A percentile compares a stretch with the other conserved stretches of the same genome.
phyloP scores from a whole-genome alignment of 2,329 filamentous ascomycete genomes.

The Cladobotryum mycophilum region DNA sequence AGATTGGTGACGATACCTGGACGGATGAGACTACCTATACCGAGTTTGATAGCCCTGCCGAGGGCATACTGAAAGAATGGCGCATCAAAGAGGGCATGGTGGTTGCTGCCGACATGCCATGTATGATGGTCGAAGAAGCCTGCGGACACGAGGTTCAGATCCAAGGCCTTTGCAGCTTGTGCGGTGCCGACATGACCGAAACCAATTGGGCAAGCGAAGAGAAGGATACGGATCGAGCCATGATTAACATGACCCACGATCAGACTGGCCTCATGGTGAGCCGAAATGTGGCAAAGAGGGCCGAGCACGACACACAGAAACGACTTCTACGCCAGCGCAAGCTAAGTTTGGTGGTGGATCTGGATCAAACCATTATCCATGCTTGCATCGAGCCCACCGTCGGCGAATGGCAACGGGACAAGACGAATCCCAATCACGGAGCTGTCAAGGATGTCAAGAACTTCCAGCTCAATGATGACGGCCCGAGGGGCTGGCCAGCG shows the following conservation, averaged over 20 bases:
- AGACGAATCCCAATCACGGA: conserved; percentile 81
- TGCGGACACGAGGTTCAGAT: conserved; percentile 90
- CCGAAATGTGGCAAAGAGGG: conserved; percentile 67
- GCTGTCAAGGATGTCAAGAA: conserved; percentile 81
- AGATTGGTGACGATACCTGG: conserved; percentile 60
- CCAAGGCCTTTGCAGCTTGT: conserved; percentile 82
- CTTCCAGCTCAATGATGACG: conserved; percentile 87
- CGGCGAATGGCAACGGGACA: conserved; percentile 88
- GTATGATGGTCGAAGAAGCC: conserved; percentile 78
- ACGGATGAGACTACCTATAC: conserved; percentile 62
- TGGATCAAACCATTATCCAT: conserved; percentile 98
- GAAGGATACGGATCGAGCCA: conserved; percentile 75
- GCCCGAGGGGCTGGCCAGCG: conserved; percentile 58
- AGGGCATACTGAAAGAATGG: conserved; percentile 75
- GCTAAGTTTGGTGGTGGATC: conserved; percentile 88
- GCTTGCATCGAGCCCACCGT: conserved; percentile 95
- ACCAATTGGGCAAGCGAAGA: conserved; percentile 76
- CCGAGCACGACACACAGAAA: conserved; percentile 80
- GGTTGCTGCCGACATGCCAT: conserved; percentile 51
- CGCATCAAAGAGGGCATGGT: conserved; percentile 62
- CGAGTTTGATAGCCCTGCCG: conserved; percentile 75
- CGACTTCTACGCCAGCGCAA: conserved; percentile 75
- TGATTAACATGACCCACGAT: conserved; percentile 92
- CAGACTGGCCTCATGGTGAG: conserved; percentile 84
- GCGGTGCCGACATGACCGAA: conserved; percentile 94